Base-by-base conservation (phyloP, 306 rosid species). In the Astragalus glycyphyllos region DNA sequence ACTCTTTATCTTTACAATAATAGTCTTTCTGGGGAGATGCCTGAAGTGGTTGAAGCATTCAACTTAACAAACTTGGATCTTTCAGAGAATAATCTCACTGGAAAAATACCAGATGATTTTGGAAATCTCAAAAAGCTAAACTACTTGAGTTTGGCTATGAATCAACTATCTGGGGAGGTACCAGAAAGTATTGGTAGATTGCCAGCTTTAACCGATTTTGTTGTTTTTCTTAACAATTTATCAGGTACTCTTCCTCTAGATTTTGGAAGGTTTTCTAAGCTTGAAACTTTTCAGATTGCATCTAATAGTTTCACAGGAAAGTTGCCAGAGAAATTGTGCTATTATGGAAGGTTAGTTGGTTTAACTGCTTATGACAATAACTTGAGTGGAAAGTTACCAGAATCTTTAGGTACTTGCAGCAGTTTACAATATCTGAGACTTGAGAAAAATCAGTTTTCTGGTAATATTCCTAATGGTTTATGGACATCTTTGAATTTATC, bases 391-490 rank as follows among this genome's bases (percentile, higher is more conserved):
- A 68, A 63, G 51, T 56, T 77, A 68, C 82, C 82, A 31, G 23
- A 55, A 47, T 55, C 68, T 46, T 57, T 77, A 55, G 82, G 73
- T 71, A 77, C 60, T 71, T 77, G 82, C 34, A 71, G 54, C 14
- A 56, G 68, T 10, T 42, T 77, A 6, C 13, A 54, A 34, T 41
- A 37, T 7, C 48, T 77, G 31, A 77, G 73, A 37, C 4, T 71
- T 71, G 11, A 45, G 17, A 56, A 37, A 9, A 77, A 77, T 55
- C 26, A 71, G 47, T 71, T 77, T 46, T 63, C 77, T 56, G 82
- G 82, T 56, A 15, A 54, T 5, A 77, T 77, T 77, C 82, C 82
- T 64, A 26, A 44, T 71, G 82, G 82, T 26, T 63, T 77, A 46
- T 77, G 82, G 82, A 71, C 55, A 62, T 70, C 47, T 23, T 35